Evolutionary conservation across 345 rosid species (phyloP), one percentile per base, ranked within the genome.

Genomic region (Salix exigua): DNA sequence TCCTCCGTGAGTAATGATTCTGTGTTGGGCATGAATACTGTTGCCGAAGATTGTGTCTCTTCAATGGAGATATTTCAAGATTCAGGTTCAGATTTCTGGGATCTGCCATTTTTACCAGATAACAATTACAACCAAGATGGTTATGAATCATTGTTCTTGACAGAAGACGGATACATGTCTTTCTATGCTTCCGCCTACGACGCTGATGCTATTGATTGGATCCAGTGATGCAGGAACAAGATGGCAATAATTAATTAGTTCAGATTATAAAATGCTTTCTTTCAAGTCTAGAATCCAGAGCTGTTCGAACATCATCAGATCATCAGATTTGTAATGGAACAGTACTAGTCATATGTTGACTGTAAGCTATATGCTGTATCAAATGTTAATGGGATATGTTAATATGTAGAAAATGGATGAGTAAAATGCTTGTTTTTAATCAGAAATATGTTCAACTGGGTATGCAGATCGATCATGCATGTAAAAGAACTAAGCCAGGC

Each of bases 21-120:
- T 68, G 50, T 68, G 71, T 35, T 44, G 8, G 44, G 46, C 40
- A 25, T 51, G 11, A 62, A n/a, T 4, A 16, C 9, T 12, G 25
- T 37, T 71, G 14, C 72, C 63, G 75, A 44, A 48, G 71, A 25
- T 2, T 16, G 23, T 26, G 0, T 12, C n/a, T 25, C 9, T 18
- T 40, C 68, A 40, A 33, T 19, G 2, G 67, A 18, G 30, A 26
- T 53, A 58, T 50, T 40, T 42, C 23, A 21, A 25, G 66, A 65
- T 48, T 61, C 66, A 7, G 4, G 58, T 55, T 75, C 51, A 50
- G 75, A 78, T 72, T 78, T 78, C 60, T 78, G 81, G 81, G 72
- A 71, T 6, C 44, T 38, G 7, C 81, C 81, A 40, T 72, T 78
- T 51, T 13, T 78, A 28, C 58, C 31, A 7, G 76, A 78, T 30